phyloP scores from a whole-genome alignment of 306 rosid species.

The Quercus suber region DNA sequence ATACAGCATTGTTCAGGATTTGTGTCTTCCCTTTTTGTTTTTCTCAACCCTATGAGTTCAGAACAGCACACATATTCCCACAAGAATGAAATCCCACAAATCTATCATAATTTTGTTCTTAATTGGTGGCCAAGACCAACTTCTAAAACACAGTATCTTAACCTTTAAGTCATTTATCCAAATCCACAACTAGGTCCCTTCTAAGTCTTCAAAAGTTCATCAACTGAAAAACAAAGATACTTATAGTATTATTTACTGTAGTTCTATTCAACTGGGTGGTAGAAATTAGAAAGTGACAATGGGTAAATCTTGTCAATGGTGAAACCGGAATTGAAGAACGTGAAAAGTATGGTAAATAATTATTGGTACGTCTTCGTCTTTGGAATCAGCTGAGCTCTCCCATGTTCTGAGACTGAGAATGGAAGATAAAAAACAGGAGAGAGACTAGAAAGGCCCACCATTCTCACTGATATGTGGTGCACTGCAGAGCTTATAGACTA shows the following conservation, averaged over 20 bases:
- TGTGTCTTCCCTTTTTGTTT: constrained; percentile 20
- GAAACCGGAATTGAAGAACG: not conserved
- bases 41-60: constrained; percentile 1
- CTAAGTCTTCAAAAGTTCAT: not conserved
- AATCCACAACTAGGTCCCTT: not conserved
- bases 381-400: constrained; percentile 10
- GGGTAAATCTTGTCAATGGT: not conserved
- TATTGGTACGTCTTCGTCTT: constrained; percentile 29
- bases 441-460: constrained; percentile 57
- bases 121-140: not conserved
- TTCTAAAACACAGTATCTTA: not conserved
- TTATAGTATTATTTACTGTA: not conserved
- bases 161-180: not conserved
- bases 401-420: constrained; percentile 81
- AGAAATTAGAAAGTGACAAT: not conserved
- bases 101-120: not conserved
- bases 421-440: constrained; percentile 22
- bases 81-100: not conserved
- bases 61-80: not conserved
- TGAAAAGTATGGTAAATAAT: constrained; percentile 19
- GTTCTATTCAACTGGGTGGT: not conserved
- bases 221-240: not conserved
- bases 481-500: constrained; percentile 34
- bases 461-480: constrained; percentile 37
- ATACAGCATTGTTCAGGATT: constrained; percentile 33